These are phyloP conservation scores for Kitagawia praeruptora DNA, from an alignment of 129 eudicot species.

Conservation along the genomic window DNA sequence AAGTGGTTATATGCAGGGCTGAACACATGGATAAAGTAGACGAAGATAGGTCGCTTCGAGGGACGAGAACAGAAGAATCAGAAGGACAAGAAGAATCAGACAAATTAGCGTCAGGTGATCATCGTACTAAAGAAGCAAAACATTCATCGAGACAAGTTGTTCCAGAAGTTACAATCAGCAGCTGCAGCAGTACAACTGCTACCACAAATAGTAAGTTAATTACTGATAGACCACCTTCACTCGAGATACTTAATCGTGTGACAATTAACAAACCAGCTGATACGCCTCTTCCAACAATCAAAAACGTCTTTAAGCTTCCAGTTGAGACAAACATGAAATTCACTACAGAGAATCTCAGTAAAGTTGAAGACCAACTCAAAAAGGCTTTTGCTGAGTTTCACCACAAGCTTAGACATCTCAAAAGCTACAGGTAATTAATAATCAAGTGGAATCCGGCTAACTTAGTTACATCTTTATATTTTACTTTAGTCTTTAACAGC, in stretches of 20 bases:
- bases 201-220: background rate
- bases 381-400: slow-evolving; percentile 43
- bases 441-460: background rate
- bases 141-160: slow-evolving; percentile 8
- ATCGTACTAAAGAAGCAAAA: background rate
- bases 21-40: slow-evolving; percentile 4
- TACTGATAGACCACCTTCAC: slow-evolving; percentile 21
- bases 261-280: slow-evolving; percentile 26
- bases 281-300: slow-evolving; percentile 27
- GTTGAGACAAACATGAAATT: slow-evolving; percentile 23
- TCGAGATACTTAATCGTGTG: slow-evolving; percentile 37
- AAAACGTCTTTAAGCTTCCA: slow-evolving; percentile 26
- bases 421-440: slow-evolving; percentile 40
- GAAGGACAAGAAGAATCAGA: background rate
- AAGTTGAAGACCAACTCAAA: slow-evolving; percentile 33
- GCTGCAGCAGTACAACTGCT: slow-evolving; percentile 1
- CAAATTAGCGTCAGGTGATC: background rate
- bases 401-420: slow-evolving; percentile 42
- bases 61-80: background rate
- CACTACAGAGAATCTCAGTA: slow-evolving; percentile 26
- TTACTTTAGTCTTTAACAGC: background rate
- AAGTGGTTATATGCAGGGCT: background rate
- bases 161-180: background rate
- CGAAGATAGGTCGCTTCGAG: slow-evolving; percentile 1
- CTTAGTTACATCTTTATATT: no score